Evolutionary conservation across 371 early-diverging fungal species (phyloP).

Genomic region (Haplosporangium sp.): DNA sequence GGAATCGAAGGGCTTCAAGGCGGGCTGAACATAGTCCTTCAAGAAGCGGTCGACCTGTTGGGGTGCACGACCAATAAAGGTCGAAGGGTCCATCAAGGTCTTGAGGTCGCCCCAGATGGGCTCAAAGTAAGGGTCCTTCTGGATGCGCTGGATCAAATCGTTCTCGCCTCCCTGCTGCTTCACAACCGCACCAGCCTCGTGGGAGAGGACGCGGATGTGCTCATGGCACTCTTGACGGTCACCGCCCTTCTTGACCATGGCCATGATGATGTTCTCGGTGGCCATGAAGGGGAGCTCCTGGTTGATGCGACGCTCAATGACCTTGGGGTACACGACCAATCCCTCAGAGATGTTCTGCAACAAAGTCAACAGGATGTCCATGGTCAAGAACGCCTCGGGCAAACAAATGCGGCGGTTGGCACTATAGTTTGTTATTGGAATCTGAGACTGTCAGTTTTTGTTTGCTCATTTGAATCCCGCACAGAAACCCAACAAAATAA

Average conservation of each 20-base stretch:
- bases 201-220: conserved; percentile 94
- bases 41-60: conserved; percentile 93
- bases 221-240: conserved; percentile 97
- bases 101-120: conserved; percentile 87
- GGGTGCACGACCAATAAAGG: conserved; percentile 96
- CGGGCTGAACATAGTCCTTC: conserved; percentile 83
- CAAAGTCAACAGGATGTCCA: conserved; percentile 93
- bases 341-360: conserved; percentile 97
- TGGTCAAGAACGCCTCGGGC: conserved; percentile 97
- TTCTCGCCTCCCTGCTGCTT: conserved; percentile 95
- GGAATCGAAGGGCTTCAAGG: conserved; percentile 82
- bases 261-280: conserved; percentile 99
- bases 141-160: conserved; percentile 93
- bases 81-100: conserved; percentile 85
- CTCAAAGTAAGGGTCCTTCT: conserved; percentile 85
- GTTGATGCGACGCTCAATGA: conserved; percentile 89
- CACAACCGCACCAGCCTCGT: conserved; percentile 92
- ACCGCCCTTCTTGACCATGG: conserved; percentile 96
- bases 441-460: background rate
- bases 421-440: conserved; percentile 46
- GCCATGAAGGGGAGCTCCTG: conserved; percentile 99
- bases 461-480: background rate
- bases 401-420: conserved; percentile 97
- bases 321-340: conserved; percentile 96
- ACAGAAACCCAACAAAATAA: conserved; percentile 2